phyloP scores from a whole-genome alignment of 179 eudicot species.

The Sideroxylon spinosum region DNA sequence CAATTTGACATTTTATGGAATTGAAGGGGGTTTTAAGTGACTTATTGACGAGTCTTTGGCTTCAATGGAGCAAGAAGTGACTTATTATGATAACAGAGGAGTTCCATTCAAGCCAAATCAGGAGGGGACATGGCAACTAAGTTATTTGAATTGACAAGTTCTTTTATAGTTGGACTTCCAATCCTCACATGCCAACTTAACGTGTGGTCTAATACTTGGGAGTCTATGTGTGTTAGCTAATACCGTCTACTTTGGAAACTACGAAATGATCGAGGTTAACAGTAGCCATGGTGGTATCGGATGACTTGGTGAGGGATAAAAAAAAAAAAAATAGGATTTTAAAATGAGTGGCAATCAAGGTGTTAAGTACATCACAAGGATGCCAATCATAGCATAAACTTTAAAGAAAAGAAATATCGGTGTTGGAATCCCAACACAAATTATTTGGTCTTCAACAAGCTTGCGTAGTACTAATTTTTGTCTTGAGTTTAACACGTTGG shows the following conservation, averaged over 20 bases:
- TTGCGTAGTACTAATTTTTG: too few relatives aligned
- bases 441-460: neutral
- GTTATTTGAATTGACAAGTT: neutral
- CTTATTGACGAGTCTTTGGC: neutral
- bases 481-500: too few relatives aligned
- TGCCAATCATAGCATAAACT: neutral
- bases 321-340: neutral
- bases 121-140: neutral
- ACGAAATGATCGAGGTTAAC: neutral
- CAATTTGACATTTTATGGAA: neutral
- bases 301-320: neutral
- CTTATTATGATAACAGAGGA: neutral
- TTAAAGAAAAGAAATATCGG: neutral
- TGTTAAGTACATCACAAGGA: neutral
- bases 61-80: neutral
- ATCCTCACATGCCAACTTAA: neutral
- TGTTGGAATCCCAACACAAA: neutral
- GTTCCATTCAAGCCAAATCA: too few relatives aligned
- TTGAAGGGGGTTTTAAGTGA: too few relatives aligned
- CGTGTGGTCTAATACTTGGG: neutral
- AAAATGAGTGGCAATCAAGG: neutral
- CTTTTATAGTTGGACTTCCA: neutral
- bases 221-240: neutral
- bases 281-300: neutral
- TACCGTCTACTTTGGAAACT: neutral